Conservation (phyloP, 169 alveolate species). For the Pseudocohnilembus persalinus region DNA sequence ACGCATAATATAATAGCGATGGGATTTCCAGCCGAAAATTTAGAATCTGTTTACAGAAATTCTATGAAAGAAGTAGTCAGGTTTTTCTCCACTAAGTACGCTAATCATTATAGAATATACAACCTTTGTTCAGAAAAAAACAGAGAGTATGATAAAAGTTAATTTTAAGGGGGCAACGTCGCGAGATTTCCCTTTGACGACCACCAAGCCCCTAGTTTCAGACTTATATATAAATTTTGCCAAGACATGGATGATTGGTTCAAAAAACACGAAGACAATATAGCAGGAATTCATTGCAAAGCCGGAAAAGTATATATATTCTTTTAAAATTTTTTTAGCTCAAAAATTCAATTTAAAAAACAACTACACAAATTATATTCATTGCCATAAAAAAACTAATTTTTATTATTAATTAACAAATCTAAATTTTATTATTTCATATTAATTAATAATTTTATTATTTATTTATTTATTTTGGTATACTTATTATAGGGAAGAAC, state of each 20-base stretch:
- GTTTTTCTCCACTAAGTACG: conserved; percentile 81
- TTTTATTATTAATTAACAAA: no score
- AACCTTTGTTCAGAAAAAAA: conserved; percentile 85
- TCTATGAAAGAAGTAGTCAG: conserved; percentile 82
- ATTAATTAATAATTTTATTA: no score
- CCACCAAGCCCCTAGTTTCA: conserved; percentile 82
- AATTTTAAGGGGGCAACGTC: conserved; percentile 49
- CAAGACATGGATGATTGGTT: conserved; percentile 66
- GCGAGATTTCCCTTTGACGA: conserved; percentile 78
- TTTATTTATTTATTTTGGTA: background rate
- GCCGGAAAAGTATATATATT: conserved; percentile 71
- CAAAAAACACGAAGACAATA: conserved; percentile 60
- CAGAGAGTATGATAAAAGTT: conserved; percentile 45
- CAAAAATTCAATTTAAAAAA: no score
- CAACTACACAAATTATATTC: no score
- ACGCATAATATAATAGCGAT: conserved; percentile 89
- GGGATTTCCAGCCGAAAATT: conserved; percentile 90
- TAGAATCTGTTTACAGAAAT: conserved; percentile 86
- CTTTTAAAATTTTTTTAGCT: no score
- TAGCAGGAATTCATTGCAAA: conserved; percentile 84
- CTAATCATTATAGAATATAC: conserved; percentile 79
- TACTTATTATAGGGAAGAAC: conserved; percentile 70
- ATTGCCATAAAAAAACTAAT: no score
- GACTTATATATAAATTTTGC: conserved; percentile 73
- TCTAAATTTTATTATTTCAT: no score